A percentile compares a stretch with the other conserved stretches of the same genome.
Conservation (phyloP, 805 yeast genomes). For the Metschnikowia cerradonensis region DNA sequence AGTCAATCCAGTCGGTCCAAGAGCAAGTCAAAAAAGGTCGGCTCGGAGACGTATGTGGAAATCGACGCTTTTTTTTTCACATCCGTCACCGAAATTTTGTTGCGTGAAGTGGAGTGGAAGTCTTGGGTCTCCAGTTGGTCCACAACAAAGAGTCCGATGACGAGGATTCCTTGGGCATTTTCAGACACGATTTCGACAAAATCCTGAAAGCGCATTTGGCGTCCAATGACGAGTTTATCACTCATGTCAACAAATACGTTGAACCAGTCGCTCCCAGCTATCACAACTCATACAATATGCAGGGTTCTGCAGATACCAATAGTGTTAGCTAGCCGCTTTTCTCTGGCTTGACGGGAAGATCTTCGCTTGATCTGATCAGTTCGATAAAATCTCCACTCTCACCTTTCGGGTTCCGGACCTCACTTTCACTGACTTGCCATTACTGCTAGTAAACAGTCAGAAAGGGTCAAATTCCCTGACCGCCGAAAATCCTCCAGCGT, state of each 20-base stretch:
- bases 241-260: slow-evolving; percentile 29
- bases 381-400: too few relatives aligned
- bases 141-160: slow-evolving; percentile 13
- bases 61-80: slow-evolving; percentile 64
- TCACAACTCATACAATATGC: slow-evolving; percentile 28
- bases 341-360: slow-evolving; percentile 64
- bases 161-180: slow-evolving; percentile 28
- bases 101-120: slow-evolving; percentile 56
- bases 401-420: too few relatives aligned
- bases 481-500: too few relatives aligned
- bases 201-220: slow-evolving; percentile 50
- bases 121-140: slow-evolving; percentile 30
- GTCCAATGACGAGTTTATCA: slow-evolving; percentile 58
- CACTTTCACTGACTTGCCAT: too few relatives aligned
- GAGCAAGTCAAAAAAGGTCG: slow-evolving; percentile 27
- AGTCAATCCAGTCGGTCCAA: too few relatives aligned
- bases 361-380: slow-evolving; percentile 54
- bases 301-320: slow-evolving; percentile 33
- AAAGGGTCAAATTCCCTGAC: too few relatives aligned
- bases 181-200: slow-evolving; percentile 56
- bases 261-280: slow-evolving; percentile 25
- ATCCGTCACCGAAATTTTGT: slow-evolving; percentile 55
- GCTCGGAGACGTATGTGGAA: slow-evolving; percentile 45
- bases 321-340: slow-evolving; percentile 73
- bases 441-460: too few relatives aligned